Evolutionary conservation across 2,329 filamentous ascomycete genomes (phyloP), one percentile per base, ranked within the genome.

Genomic region (Pseudopyricularia cyperi): DNA sequence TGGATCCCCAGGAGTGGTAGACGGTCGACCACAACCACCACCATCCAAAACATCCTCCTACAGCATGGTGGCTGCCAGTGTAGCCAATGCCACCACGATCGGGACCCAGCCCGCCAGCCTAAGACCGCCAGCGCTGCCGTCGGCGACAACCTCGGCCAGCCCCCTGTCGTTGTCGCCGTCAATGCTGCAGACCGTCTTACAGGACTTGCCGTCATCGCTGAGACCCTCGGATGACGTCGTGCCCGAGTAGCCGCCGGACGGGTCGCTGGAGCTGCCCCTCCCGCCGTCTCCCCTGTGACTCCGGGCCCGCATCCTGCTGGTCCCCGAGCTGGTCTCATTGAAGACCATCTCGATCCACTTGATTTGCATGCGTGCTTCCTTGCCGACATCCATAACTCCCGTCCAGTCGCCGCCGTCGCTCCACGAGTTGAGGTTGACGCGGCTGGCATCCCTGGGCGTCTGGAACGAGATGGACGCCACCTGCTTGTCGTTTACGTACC

Each of bases 261-360:
- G 19, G 4, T 14, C 19, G 7, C 24, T 26, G 7, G 17, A 28
- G 32, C 7, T 24, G 11, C 32, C 47, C 22, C 37, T 42, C 7
- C 37, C 37, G 3, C 17, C 11, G 37, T 42, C 7, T 4, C 37
- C 7, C 2, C 8, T 22, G 19, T 49, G 33, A 30, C 34, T 30
- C 37, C 37, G 37, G 12, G 17, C 12, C 14, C 37, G 37, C 37
- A 42, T 19, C n/a, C 17, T 42, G 30, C 30, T 33, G 26, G 17
- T 33, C 15, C 14, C 24, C 9, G 44, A n/a, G 51, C 66, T 65
- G 2, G 66, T 68, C 50, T 59, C 65, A 56, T 68, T 69, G 52
- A 73, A 77, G 11, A 72, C 68, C 59, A 68, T 61, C 55, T 77
- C 74, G 51, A 77, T 71, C 72, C 72, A 77, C 61, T 72, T 69